phyloP scores from a whole-genome alignment of 192 early-diverging fungal genomes.

The Glomus cerebriforme region DNA sequence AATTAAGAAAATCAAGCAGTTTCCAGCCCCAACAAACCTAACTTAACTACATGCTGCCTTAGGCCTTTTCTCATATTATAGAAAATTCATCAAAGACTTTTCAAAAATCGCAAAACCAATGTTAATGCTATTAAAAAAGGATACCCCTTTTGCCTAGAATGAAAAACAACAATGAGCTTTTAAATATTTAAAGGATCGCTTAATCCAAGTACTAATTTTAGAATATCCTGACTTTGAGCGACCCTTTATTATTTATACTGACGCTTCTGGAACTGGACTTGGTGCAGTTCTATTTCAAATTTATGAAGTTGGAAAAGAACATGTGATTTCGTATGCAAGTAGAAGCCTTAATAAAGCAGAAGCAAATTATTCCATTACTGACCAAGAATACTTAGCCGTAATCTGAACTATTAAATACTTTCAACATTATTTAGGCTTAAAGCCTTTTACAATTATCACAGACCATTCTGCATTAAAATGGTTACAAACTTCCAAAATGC shows the following conservation, averaged over 20 bases:
- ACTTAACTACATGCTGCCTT: background rate
- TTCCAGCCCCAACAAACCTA: background rate
- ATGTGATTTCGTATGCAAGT: conserved; percentile 8
- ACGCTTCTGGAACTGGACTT: conserved; percentile 15
- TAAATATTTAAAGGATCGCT: background rate
- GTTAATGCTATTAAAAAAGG: conserved; percentile 10
- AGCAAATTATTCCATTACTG: conserved; percentile 30
- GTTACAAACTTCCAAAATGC: background rate
- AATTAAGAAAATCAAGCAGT: background rate
- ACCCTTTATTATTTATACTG: background rate
- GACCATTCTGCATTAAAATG: conserved; percentile 39
- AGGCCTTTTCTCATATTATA: background rate
- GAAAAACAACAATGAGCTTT: background rate
- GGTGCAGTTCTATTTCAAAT: conserved; percentile 8
- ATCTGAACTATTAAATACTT: conserved; percentile 39
- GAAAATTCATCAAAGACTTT: background rate
- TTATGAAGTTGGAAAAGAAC: background rate
- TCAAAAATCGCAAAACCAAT: too few species aligned
- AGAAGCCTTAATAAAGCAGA: conserved; percentile 18
- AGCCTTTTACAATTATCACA: conserved; percentile 35
- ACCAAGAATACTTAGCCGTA: conserved; percentile 40
- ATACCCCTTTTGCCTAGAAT: background rate
- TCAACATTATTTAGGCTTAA: conserved; percentile 33
- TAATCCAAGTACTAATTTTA: background rate
- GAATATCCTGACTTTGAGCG: background rate